These are phyloP conservation scores for Colletotrichum lupini DNA, from an alignment of 2,329 filamentous ascomycete species.

Conservation along the genomic window DNA sequence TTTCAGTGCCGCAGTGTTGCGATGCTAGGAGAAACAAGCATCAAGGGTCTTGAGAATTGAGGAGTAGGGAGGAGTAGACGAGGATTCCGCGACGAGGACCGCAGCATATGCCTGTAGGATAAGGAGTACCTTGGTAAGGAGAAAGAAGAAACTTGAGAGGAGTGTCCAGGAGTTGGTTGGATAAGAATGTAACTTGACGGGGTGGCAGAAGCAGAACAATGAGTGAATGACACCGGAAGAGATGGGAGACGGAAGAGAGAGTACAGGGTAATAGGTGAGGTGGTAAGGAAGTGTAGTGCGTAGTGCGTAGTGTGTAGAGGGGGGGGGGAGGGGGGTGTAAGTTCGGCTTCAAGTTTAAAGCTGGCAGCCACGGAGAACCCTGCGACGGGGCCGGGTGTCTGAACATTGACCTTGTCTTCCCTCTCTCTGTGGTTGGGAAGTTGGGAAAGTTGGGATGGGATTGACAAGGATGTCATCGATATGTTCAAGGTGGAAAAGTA, in stretches of 20 bases:
- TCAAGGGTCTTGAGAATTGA: constrained; percentile 28
- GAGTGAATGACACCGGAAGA: background rate
- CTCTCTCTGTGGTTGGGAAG: background rate
- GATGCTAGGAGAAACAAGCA: constrained; percentile 28
- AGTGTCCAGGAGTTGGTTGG: constrained; percentile 5
- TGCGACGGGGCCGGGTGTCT: background rate
- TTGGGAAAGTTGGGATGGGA: constrained; percentile 4
- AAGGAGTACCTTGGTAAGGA: background rate
- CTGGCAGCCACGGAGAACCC: constrained; percentile 29
- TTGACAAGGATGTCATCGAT: constrained; percentile 1
- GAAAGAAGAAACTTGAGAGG: constrained; percentile 18
- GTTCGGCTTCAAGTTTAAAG: constrained; percentile 26
- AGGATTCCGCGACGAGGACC: constrained; percentile 29
- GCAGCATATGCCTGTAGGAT: constrained; percentile 30
- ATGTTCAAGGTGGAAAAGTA: background rate
- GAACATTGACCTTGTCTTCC: background rate
- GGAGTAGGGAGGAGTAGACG: constrained; percentile 1
- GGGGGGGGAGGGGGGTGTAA: constrained; percentile 8
- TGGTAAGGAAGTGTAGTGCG: background rate
- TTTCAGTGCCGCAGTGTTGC: constrained; percentile 27
- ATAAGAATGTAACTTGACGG: background rate
- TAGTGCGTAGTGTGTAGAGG: background rate
- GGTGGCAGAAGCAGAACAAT: background rate
- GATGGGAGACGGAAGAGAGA: background rate
- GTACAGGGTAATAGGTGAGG: too few relatives aligned